phyloP scores from a whole-genome alignment of 768 basidiomycete species.

The Rickenella mellea region DNA sequence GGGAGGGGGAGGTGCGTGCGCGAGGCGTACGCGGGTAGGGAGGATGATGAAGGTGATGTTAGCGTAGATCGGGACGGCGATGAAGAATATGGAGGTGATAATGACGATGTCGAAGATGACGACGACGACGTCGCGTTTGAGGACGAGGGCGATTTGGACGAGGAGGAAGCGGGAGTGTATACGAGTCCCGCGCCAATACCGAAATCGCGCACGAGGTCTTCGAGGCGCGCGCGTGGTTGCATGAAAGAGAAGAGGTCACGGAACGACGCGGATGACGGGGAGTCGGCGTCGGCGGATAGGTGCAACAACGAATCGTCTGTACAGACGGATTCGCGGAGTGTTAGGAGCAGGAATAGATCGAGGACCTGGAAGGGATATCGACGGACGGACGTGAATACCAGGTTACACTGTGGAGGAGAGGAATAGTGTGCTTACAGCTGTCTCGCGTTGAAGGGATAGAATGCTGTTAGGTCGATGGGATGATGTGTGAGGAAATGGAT shows the following conservation, averaged over 20 bases:
- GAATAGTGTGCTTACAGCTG: neutral
- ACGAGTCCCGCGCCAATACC: constrained; percentile 30
- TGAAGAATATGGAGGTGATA: neutral
- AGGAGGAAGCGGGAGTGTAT: neutral
- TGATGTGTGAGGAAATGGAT: constrained; percentile 58
- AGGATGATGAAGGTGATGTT: neutral
- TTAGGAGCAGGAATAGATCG: constrained; percentile 72
- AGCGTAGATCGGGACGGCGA: neutral
- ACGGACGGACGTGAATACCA: neutral
- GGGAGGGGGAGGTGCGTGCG: neutral
- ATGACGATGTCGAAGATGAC: neutral
- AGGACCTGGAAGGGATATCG: constrained; percentile 32
- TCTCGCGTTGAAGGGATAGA: neutral
- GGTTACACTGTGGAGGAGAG: constrained; percentile 8
- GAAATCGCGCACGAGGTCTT: constrained; percentile 53
- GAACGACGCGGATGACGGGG: constrained; percentile 58
- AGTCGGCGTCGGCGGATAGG: constrained; percentile 58
- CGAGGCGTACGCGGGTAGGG: neutral
- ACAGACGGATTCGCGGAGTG: constrained; percentile 72
- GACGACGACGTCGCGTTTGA: neutral
- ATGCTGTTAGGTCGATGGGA: constrained; percentile 1
- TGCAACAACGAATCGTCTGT: constrained; percentile 67
- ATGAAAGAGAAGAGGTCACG: constrained; percentile 70
- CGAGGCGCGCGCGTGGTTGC: constrained; percentile 64
- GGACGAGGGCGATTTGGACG: neutral